Evolutionary conservation across 345 rosid species (phyloP).

Genomic region (Murraya paniculata): DNA sequence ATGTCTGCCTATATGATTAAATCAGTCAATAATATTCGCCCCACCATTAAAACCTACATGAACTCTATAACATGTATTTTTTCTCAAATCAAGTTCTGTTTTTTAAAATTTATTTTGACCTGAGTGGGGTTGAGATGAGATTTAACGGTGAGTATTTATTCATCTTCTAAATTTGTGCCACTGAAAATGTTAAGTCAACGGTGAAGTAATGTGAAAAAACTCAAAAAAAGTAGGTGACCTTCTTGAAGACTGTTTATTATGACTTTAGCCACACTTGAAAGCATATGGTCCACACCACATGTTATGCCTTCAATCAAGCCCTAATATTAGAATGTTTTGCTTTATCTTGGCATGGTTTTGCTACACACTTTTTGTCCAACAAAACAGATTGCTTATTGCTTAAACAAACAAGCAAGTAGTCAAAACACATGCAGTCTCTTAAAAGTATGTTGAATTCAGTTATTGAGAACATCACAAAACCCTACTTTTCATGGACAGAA

Average conservation of each 20-base stretch:
- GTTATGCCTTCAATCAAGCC: conserved; percentile 1
- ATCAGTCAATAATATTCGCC: too few relatives aligned
- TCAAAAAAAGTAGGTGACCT: not conserved
- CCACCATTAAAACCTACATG: too few relatives aligned
- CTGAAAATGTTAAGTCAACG: not conserved
- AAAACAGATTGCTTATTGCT: not conserved
- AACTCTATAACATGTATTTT: too few relatives aligned
- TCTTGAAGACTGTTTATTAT: not conserved
- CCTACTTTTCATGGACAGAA: not conserved
- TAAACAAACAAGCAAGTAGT: not conserved
- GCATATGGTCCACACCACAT: not conserved
- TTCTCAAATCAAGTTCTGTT: too few relatives aligned
- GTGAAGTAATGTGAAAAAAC: not conserved
- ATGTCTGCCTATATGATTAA: too few relatives aligned
- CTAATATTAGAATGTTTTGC: not conserved
- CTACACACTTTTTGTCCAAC: not conserved
- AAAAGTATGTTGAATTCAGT: not conserved
- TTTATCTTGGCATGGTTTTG: not conserved
- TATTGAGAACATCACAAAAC: not conserved
- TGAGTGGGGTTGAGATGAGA: too few relatives aligned
- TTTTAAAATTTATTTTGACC: too few relatives aligned
- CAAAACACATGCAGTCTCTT: not conserved
- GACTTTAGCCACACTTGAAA: not conserved
- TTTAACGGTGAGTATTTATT: too few relatives aligned
- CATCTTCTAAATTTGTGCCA: not conserved